A percentile compares a stretch with the other conserved stretches of the same genome.
phyloP scores from a whole-genome alignment of 176 grass and related monocot genomes.

The Zizania latifolia region DNA sequence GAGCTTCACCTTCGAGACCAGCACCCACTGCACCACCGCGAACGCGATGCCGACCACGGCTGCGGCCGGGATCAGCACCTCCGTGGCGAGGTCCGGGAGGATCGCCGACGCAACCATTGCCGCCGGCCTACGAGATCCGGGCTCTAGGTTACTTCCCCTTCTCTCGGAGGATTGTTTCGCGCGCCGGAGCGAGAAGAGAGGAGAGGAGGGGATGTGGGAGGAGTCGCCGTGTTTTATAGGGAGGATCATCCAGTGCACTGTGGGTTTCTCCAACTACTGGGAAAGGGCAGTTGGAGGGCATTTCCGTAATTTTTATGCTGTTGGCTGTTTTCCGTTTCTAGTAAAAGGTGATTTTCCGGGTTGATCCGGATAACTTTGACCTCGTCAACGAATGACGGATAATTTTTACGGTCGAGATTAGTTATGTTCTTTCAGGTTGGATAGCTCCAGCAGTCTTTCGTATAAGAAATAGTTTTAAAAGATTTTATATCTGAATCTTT shows the following conservation, averaged over 20 bases:
- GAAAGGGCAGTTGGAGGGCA: no score
- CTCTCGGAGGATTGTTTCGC: background rate
- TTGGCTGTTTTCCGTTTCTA: background rate
- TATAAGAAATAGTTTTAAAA: no score
- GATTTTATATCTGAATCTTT: no score
- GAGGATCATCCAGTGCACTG: background rate
- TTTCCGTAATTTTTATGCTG: background rate
- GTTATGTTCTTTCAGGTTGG: background rate
- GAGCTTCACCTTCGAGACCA: constrained; percentile 76
- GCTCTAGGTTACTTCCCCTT: background rate
- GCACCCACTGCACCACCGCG: constrained; percentile 60
- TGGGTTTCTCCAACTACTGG: no score
- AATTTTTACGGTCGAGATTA: background rate
- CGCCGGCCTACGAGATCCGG: background rate
- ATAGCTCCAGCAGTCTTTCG: no score
- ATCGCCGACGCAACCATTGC: constrained; percentile 49
- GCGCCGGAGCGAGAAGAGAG: background rate
- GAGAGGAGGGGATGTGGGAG: background rate
- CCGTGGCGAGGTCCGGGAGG: constrained; percentile 61
- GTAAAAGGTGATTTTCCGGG: background rate
- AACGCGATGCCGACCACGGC: constrained; percentile 72
- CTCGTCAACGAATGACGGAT: background rate
- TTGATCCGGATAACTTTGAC: background rate
- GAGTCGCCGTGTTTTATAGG: constrained; percentile 14
- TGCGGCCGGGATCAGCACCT: constrained; percentile 61